Base-by-base conservation (phyloP, 164 flowering plant species). In the Nymphaea colorata region DNA sequence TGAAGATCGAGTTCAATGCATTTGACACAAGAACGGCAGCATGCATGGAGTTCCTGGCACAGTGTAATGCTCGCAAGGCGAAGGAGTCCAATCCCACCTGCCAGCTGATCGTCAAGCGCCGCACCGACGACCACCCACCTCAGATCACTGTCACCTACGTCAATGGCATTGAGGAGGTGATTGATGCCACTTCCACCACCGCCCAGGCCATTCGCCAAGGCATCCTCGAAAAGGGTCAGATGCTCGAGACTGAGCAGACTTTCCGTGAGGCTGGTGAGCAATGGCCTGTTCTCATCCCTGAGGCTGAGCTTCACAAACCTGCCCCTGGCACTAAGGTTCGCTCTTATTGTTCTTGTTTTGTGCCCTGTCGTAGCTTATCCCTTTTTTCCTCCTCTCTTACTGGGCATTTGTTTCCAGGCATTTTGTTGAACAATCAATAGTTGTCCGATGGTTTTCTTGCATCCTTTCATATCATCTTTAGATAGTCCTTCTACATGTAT, bases 261-360 rank as follows among this genome's bases (percentile, higher is more conserved):
- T 91, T 93, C 74, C 86, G 87, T 6, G 97, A 91, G 6, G 93
- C 88, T 5, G 96, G 96, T 10, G 91, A 87, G 82, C 14, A 82
- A 16, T 93, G 97, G 98, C 98, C 98, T 36, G 91, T 91, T 44
- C 17, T 84, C 42, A 91, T 93, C 66, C 97, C 98, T 2, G 90
- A 76, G 16, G 88, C 83, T 57, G 98, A 93, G 85, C 78, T 93
- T 63, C 76, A 55, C 36, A 81, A 76, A 42, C 74, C 65, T 4
- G 74, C 74, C 5, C 86, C 88, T 25, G 92, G 93, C 5, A 86
- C 85, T 67, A 93, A 87, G 97, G 98, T 91, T 53, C 12, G 14
- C 67, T 7, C 57, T 65, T 42, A 36, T 3, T 68, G 36, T 25
- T 25, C 36, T 25, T 25, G 36, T 25, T 25, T 25, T 25, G 36